Percentiles rank a stretch among this genome's conserved stretches.
Evolutionary conservation across 1,284 basidiomycete species (phyloP).

Genomic region (Neotropicomus parvogracilis): DNA sequence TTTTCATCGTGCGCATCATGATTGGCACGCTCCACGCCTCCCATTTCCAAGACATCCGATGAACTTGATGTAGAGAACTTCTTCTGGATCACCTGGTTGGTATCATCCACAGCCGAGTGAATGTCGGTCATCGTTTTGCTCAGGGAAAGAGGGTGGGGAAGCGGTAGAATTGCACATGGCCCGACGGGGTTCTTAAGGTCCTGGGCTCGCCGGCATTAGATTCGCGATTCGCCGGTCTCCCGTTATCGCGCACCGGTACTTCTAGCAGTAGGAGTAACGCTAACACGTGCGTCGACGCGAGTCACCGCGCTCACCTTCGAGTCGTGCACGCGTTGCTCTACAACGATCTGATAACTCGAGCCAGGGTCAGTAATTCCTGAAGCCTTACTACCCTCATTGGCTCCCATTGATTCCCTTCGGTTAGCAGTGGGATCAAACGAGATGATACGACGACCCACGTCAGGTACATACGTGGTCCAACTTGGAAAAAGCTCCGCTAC

Average conservation of each 20-base stretch:
- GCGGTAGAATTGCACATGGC: constrained; percentile 1
- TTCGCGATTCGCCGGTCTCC: neutral
- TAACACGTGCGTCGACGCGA: too few species aligned
- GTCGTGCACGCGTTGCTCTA: neutral
- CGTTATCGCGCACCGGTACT: constrained; percentile 13
- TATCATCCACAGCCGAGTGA: neutral
- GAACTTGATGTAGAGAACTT: constrained; percentile 15
- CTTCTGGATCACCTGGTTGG: constrained; percentile 18
- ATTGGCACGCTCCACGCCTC: constrained; percentile 14
- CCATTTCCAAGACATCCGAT: constrained; percentile 24
- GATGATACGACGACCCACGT: neutral
- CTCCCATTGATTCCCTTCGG: neutral
- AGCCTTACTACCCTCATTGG: constrained; percentile 3
- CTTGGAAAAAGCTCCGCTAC: neutral
- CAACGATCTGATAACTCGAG: neutral
- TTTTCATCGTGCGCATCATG: constrained; percentile 21
- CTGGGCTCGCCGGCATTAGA: neutral
- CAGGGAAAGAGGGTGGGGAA: neutral
- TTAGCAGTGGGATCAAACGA: neutral
- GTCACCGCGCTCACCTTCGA: neutral
- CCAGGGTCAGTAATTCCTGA: neutral
- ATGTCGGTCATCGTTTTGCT: constrained; percentile 20
- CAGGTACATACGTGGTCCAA: neutral
- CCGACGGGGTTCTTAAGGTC: constrained; percentile 2
- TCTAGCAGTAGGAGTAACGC: too few species aligned